Percentiles rank a stretch among this genome's conserved stretches.
phyloP scores from a whole-genome alignment of 2,329 filamentous ascomycete genomes.

The Alternaria arbusti region DNA sequence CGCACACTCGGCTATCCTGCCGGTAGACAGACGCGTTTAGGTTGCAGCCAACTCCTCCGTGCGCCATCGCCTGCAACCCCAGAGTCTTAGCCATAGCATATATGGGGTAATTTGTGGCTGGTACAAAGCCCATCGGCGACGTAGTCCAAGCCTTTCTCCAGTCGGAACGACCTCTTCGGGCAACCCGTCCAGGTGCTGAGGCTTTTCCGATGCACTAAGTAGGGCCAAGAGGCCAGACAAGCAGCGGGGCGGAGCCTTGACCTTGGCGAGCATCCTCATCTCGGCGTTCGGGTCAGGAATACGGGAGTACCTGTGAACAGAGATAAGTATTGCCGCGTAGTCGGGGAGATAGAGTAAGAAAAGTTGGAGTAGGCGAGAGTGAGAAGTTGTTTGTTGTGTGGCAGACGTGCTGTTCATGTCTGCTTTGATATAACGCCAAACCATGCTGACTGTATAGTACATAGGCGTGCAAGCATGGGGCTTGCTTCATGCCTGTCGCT shows the following conservation, averaged over 20 bases:
- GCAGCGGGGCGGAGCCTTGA: conserved; percentile 6
- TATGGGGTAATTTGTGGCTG: conserved; percentile 2
- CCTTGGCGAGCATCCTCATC: conserved; percentile 8
- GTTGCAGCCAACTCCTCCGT: background rate
- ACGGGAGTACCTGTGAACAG: background rate
- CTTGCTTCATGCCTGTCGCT: background rate
- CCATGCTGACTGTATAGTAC: conserved; percentile 38
- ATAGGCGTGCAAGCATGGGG: conserved; percentile 25
- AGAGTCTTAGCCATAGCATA: conserved; percentile 1
- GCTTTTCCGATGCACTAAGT: background rate
- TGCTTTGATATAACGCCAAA: conserved; percentile 27
- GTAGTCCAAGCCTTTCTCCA: background rate
- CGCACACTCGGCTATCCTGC: background rate
- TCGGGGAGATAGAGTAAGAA: background rate
- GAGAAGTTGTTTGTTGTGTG: background rate
- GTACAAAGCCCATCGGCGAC: background rate
- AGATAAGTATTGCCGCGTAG: background rate
- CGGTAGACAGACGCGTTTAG: background rate
- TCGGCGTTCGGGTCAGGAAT: background rate
- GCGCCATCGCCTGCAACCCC: background rate
- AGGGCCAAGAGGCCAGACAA: conserved; percentile 8
- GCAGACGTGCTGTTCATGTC: background rate
- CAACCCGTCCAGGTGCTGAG: background rate
- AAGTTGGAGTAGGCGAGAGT: background rate
- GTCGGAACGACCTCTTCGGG: background rate